Percentiles rank a stretch among this genome's conserved stretches.
Evolutionary conservation across 129 eudicot genomes (phyloP).

Genomic region (Deinandra increscens): DNA sequence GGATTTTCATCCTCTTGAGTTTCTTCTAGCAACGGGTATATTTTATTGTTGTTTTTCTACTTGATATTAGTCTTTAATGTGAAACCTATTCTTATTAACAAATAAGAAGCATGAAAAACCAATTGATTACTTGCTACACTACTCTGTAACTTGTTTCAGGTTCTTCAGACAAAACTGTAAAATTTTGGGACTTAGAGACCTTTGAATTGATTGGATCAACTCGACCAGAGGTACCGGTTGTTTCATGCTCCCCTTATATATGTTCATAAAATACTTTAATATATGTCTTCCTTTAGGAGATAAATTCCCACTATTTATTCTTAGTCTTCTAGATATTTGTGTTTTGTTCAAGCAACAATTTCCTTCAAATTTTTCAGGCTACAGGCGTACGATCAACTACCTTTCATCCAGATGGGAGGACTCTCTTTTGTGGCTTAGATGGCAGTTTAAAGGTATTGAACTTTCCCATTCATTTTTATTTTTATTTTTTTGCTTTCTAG

Average conservation of each 20-base stretch:
- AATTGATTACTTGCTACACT: background rate
- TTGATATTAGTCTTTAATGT: background rate
- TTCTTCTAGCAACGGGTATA: slow-evolving; percentile 84
- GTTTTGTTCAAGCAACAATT: background rate
- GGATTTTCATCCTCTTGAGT: slow-evolving; percentile 92
- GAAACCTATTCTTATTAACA: slow-evolving; percentile 6
- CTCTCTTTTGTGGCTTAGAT: slow-evolving; percentile 84
- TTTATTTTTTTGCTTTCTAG: slow-evolving; percentile 4
- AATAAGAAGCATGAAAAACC: slow-evolving; percentile 14
- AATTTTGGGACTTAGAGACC: slow-evolving; percentile 96
- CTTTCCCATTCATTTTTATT: background rate
- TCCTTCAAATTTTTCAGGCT: slow-evolving; percentile 40
- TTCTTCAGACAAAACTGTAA: slow-evolving; percentile 93
- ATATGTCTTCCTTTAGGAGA: background rate
- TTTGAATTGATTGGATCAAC: slow-evolving; percentile 98
- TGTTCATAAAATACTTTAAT: background rate
- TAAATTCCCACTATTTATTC: slow-evolving; percentile 1
- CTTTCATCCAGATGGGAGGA: slow-evolving; percentile 93
- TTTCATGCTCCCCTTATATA: slow-evolving; percentile 7
- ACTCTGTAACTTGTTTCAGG: slow-evolving; percentile 45
- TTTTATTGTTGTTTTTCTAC: background rate
- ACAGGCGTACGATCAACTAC: slow-evolving; percentile 79
- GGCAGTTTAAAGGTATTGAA: slow-evolving; percentile 68
- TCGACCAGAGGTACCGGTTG: slow-evolving; percentile 74
- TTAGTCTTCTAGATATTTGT: slow-evolving; percentile 1